Percentiles rank a stretch among this genome's conserved stretches.
phyloP scores from a whole-genome alignment of 2,329 filamentous ascomycete genomes.

The Beauveria pseudobassiana region DNA sequence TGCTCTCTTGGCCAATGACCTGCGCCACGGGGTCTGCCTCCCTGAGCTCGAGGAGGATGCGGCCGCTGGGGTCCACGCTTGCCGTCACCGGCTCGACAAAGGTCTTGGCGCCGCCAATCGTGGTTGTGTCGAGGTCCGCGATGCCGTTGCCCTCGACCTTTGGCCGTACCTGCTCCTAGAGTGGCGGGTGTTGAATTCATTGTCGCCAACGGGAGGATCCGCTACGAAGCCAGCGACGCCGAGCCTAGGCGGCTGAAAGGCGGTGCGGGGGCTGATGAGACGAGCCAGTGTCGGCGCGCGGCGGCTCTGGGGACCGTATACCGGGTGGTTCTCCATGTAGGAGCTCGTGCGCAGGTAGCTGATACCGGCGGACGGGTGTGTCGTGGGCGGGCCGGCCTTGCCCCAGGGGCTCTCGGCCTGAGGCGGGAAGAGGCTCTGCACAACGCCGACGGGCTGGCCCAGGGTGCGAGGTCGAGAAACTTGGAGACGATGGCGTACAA shows the following conservation, averaged over 20 bases:
- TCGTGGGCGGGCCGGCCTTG: conserved; percentile 47
- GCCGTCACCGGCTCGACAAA: conserved; percentile 40
- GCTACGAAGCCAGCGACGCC: conserved; percentile 50
- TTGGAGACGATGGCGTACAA: conserved; percentile 49
- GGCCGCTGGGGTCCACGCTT: conserved; percentile 42
- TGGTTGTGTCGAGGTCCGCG: conserved; percentile 36
- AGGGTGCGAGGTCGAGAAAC: conserved; percentile 57
- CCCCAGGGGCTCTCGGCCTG: conserved; percentile 38
- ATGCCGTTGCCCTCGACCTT: conserved; percentile 27
- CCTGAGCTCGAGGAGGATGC: conserved; percentile 35
- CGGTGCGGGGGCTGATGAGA: conserved; percentile 38
- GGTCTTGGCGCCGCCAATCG: conserved; percentile 46
- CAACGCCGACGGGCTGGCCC: conserved; percentile 23
- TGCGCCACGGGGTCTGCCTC: conserved; percentile 31
- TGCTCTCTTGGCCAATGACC: conserved; percentile 40
- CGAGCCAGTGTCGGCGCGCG: conserved; percentile 43
- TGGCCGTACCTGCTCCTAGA: conserved; percentile 13
- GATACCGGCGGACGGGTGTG: conserved; percentile 55
- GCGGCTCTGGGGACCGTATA: conserved; percentile 50
- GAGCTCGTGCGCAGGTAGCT: conserved; percentile 52
- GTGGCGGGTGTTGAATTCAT: conserved; percentile 30
- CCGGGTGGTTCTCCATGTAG: conserved; percentile 51
- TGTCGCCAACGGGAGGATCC: conserved; percentile 33
- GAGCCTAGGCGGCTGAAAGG: conserved; percentile 32
- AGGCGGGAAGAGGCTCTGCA: conserved; percentile 20